These are phyloP conservation scores for Tulasnella sp. DNA, from an alignment of 768 basidiomycete species.

Conservation along the genomic window DNA sequence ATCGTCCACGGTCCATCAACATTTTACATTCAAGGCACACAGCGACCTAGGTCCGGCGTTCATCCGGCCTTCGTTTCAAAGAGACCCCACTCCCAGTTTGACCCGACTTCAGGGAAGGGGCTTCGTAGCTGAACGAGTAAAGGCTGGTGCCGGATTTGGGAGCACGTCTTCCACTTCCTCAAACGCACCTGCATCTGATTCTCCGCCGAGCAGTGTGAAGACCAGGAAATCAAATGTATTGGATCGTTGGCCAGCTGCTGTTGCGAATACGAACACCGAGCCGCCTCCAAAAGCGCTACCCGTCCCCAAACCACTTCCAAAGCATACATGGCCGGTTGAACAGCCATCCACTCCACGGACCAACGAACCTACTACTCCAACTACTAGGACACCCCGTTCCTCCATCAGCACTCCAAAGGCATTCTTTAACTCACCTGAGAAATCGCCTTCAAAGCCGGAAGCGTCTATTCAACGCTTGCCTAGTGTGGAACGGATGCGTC, in stretches of 20 bases:
- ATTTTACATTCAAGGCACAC: slow-evolving; percentile 31
- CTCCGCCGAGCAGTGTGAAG: slow-evolving; percentile 22
- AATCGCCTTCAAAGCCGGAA: too few relatives aligned
- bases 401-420: background rate
- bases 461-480: too few relatives aligned
- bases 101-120: slow-evolving; percentile 73
- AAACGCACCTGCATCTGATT: background rate
- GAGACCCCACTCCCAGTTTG: slow-evolving; percentile 70
- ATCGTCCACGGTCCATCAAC: slow-evolving; percentile 28
- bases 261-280: background rate
- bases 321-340: background rate
- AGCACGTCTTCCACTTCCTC: background rate
- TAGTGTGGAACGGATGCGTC: too few relatives aligned
- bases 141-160: slow-evolving; percentile 37
- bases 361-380: too few relatives aligned
- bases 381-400: background rate
- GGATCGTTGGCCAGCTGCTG: slow-evolving; percentile 46
- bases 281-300: slow-evolving; percentile 29
- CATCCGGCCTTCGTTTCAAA: slow-evolving; percentile 38
- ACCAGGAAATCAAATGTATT: slow-evolving; percentile 51
- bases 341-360: slow-evolving; percentile 1
- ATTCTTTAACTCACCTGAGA: too few relatives aligned
- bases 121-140: slow-evolving; percentile 73
- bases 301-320: slow-evolving; percentile 19
- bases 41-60: slow-evolving; percentile 45